These are phyloP conservation scores for Chalaropsis ovoidea DNA, from an alignment of 2,329 filamentous ascomycete genomes.

Conservation along the genomic window DNA sequence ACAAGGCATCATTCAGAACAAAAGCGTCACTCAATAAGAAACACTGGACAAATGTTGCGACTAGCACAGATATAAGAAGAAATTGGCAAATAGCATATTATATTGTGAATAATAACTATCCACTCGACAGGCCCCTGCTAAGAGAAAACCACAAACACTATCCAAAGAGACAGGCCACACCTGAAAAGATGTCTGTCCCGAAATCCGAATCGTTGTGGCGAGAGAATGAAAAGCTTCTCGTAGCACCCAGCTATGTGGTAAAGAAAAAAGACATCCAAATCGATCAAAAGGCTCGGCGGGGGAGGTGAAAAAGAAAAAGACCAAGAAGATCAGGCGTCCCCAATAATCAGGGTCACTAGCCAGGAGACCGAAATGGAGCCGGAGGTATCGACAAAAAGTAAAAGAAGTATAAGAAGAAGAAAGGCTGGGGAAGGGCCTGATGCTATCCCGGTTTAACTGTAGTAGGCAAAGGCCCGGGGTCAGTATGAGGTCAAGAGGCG, in stretches of 20 bases:
- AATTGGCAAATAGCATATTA: neutral
- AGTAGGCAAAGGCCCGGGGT: neutral
- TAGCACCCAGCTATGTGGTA: neutral
- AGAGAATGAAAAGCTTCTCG: conserved; percentile 1
- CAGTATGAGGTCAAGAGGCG: neutral
- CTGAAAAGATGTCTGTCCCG: too few species aligned
- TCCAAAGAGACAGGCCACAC: neutral
- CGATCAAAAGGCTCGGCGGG: neutral
- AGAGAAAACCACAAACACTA: neutral
- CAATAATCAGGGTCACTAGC: neutral
- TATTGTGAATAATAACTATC: neutral
- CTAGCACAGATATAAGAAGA: neutral
- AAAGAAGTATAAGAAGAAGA: conserved; percentile 9
- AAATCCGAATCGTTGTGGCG: neutral
- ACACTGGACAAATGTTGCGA: too few species aligned
- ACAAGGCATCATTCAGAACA: neutral
- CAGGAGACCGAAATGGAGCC: neutral
- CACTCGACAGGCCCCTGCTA: neutral
- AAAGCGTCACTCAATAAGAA: too few species aligned
- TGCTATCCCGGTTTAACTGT: neutral
- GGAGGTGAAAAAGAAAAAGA: neutral
- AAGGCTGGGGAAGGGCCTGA: neutral
- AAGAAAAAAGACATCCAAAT: conserved; percentile 1
- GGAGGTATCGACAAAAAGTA: neutral
- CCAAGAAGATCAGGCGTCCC: neutral